Evolutionary conservation across 2,329 filamentous ascomycete genomes (phyloP).

Genomic region (Sclerotinia borealis): DNA sequence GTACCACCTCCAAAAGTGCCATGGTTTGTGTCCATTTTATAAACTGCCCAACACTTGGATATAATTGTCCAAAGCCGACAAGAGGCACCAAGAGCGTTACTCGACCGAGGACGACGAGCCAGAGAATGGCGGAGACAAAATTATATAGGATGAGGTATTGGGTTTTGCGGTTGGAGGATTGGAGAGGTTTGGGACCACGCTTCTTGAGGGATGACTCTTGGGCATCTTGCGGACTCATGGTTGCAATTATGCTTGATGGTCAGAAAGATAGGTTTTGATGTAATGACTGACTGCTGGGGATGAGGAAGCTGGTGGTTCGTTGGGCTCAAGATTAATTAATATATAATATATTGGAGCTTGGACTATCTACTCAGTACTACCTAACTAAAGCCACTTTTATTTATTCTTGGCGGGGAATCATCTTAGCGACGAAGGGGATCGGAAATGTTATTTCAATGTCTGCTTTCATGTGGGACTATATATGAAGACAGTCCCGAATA

Average conservation of each 20-base stretch:
- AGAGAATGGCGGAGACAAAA: constrained; percentile 66
- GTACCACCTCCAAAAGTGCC: constrained; percentile 76
- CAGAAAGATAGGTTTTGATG: background rate
- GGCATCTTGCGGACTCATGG: constrained; percentile 19
- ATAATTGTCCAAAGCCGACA: constrained; percentile 53
- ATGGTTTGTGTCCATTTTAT: constrained; percentile 77
- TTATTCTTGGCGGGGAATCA: too few species aligned
- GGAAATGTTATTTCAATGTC: too few species aligned
- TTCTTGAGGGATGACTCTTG: constrained; percentile 11
- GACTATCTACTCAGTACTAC: too few species aligned
- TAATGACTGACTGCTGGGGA: too few species aligned
- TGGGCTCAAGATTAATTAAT: too few species aligned
- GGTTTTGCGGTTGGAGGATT: constrained; percentile 44
- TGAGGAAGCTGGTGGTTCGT: background rate
- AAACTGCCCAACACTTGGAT: constrained; percentile 57
- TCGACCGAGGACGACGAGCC: constrained; percentile 69
- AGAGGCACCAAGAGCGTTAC: constrained; percentile 50
- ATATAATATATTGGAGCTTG: too few species aligned
- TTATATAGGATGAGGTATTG: constrained; percentile 85
- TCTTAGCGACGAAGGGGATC: too few species aligned
- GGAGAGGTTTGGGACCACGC: constrained; percentile 26
- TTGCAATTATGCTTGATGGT: background rate
- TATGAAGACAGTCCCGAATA: too few species aligned
- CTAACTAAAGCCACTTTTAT: too few species aligned
- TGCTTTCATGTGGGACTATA: too few species aligned